Evolutionary conservation across 768 basidiomycete species (phyloP).

Genomic region (Daedaleopsis nitida): DNA sequence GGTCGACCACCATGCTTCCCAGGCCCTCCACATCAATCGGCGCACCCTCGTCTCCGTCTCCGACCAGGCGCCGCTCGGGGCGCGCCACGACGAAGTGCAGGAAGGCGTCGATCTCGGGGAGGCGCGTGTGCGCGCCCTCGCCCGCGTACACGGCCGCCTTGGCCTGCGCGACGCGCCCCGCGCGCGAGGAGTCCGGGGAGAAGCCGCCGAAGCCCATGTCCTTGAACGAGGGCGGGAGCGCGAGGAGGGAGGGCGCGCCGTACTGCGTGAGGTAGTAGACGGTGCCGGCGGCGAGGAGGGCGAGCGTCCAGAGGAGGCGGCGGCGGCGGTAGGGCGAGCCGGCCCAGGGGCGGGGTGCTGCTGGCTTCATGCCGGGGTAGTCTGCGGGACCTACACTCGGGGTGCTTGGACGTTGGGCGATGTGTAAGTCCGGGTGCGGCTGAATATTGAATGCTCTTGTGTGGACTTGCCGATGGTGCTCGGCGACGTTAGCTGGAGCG

Average conservation of each 20-base stretch:
- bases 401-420: no score
- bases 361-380: background rate
- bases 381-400: no score
- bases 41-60: slow-evolving; percentile 15
- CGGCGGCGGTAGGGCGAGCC: slow-evolving; percentile 37
- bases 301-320: slow-evolving; percentile 44
- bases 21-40: slow-evolving; percentile 21
- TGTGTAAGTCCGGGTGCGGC: no score
- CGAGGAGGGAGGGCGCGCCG: slow-evolving; percentile 43
- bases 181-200: slow-evolving; percentile 40
- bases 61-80: slow-evolving; percentile 41
- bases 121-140: slow-evolving; percentile 9
- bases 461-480: no score
- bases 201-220: slow-evolving; percentile 22
- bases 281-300: slow-evolving; percentile 39
- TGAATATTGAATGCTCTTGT: no score
- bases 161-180: slow-evolving; percentile 33
- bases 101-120: slow-evolving; percentile 72
- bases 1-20: slow-evolving; percentile 44
- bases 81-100: slow-evolving; percentile 62
- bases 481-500: no score
- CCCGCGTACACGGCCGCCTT: slow-evolving; percentile 19
- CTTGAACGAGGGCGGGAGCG: slow-evolving; percentile 31
- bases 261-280: slow-evolving; percentile 45
- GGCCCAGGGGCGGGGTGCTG: slow-evolving; percentile 11